These are phyloP conservation scores for Gonapodya prolifera DNA, from an alignment of 192 early-diverging fungal genomes.

Conservation along the genomic window DNA sequence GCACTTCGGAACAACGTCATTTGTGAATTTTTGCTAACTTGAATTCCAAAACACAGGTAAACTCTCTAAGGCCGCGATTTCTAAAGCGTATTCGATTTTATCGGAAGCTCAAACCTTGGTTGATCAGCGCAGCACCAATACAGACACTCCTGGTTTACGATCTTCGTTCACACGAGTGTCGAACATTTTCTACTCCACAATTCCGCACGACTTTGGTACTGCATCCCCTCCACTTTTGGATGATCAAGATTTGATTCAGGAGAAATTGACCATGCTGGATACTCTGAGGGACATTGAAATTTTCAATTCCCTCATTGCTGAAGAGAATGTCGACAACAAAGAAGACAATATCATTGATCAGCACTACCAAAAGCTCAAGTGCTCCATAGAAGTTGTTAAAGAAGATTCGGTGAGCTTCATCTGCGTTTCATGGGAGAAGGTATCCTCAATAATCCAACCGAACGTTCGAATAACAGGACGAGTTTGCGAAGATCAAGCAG, in stretches of 20 bases:
- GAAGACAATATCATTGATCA: background rate
- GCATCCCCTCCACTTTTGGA: conserved; percentile 35
- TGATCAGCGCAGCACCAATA: background rate
- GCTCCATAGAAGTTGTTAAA: background rate
- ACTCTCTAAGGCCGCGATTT: background rate
- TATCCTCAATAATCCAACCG: background rate
- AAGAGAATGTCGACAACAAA: background rate
- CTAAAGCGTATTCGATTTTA: background rate
- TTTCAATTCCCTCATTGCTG: background rate
- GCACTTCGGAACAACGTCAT: background rate
- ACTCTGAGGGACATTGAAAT: conserved; percentile 55
- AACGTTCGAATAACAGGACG: background rate
- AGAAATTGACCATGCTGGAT: conserved; percentile 54
- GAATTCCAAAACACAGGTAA: background rate
- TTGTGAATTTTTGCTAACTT: no score
- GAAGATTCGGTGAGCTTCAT: background rate
- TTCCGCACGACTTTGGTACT: conserved; percentile 51
- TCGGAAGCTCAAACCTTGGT: background rate
- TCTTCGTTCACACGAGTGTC: conserved; percentile 11
- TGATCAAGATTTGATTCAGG: conserved; percentile 27
- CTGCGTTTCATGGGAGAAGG: background rate
- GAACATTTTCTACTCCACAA: conserved; percentile 53
- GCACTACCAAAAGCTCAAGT: background rate
- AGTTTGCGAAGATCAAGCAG: background rate
- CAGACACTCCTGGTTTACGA: background rate